Percentiles rank a stretch among this genome's conserved stretches.
Conservation (phyloP, 257 asterid genomes). For the Solanum piurae region DNA sequence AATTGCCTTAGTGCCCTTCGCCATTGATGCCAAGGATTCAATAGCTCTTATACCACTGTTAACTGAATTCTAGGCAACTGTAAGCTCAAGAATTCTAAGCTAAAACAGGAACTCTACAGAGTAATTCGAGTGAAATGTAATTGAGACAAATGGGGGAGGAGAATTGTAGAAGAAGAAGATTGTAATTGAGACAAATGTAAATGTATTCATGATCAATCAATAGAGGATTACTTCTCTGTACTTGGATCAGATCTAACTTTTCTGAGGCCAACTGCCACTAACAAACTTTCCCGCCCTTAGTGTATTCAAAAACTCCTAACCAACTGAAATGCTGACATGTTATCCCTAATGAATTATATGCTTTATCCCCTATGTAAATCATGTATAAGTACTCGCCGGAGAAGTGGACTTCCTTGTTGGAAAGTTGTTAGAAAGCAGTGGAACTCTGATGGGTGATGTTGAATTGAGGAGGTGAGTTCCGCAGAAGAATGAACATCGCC, state of each 20-base stretch:
- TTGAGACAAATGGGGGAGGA: neutral
- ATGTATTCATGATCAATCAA: neutral
- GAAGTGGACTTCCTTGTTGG: neutral
- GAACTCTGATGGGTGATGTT: neutral
- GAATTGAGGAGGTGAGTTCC: neutral
- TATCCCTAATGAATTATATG: neutral
- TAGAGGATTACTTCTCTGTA: neutral
- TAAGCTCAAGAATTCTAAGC: neutral
- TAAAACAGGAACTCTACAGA: neutral
- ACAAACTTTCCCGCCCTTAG: neutral
- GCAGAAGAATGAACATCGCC: neutral
- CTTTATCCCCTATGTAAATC: neutral
- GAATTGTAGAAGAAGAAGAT: neutral
- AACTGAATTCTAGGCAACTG: neutral
- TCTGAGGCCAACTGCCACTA: neutral
- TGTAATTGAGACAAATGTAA: neutral
- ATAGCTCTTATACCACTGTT: neutral
- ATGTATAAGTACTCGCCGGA: neutral
- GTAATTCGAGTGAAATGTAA: neutral
- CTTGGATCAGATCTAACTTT: neutral
- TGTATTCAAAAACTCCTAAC: neutral
- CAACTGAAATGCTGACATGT: neutral
- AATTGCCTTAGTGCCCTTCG: neutral
- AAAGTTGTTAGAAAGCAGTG: neutral
- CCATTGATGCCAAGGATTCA: neutral